Evolutionary conservation across 2,329 filamentous ascomycete genomes (phyloP).

Genomic region (Neofusicoccum cordaticola): DNA sequence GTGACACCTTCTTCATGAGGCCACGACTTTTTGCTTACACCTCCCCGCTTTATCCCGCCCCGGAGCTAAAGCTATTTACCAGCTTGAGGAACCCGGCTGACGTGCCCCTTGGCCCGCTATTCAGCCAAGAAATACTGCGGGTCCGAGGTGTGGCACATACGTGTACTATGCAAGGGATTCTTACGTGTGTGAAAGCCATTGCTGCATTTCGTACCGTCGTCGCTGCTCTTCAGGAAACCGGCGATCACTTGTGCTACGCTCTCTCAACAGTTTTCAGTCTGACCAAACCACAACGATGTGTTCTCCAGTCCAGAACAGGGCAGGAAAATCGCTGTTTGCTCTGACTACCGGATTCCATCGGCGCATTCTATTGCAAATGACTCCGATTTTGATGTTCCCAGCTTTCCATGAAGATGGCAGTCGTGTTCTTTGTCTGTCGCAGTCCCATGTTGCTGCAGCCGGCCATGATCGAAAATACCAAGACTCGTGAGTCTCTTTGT

Average conservation of each 20-base stretch:
- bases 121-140: not conserved
- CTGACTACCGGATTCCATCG: too few species aligned
- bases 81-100: not conserved
- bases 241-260: too few species aligned
- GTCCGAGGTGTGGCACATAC: not conserved
- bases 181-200: too few species aligned
- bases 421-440: not conserved
- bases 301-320: too few species aligned
- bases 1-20: not conserved
- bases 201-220: too few species aligned
- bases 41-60: not conserved
- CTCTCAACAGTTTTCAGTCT: too few species aligned
- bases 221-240: too few species aligned
- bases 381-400: not conserved
- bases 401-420: not conserved
- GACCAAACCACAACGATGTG: too few species aligned
- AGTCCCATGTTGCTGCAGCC: not conserved
- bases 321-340: too few species aligned
- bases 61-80: not conserved
- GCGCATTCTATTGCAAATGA: too few species aligned
- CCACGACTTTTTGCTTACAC: not conserved
- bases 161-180: too few species aligned
- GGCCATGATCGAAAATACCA: not conserved
- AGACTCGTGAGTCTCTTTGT: not conserved
- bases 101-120: not conserved